Base-by-base conservation (phyloP, 192 early-diverging fungal genomes). In the Irineochytrium annulatum region DNA sequence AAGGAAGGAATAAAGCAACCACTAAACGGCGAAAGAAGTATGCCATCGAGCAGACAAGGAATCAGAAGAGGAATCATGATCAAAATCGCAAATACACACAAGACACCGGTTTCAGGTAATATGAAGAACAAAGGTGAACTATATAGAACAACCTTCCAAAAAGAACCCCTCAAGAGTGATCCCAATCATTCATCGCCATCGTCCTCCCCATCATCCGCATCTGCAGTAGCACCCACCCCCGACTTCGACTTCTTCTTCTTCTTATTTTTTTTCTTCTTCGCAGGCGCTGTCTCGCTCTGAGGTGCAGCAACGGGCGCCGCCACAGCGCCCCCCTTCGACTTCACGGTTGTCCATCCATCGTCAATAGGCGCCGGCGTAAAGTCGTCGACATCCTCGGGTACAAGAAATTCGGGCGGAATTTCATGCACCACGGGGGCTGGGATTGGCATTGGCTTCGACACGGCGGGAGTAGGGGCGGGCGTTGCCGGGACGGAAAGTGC, bases 231-330 rank as follows among this genome's bases (percentile, higher is more conserved):
- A 30, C 45, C 39, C 14, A 26, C 57, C 27, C 33, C 57, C 39
- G 53, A 59, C 58, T 62, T 58, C 60, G 66, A 67, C 62, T 77
- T 77, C 55, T 70, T 73, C 64, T 77, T 77, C 37, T 77, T 77
- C 64, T 77, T 77, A 43, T 66, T 65, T 39, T 63, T 60, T 39
- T 55, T 70, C 43, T 49, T 70, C 37, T 65, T 62, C 3, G 57
- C 52, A n/a, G 62, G 59, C 22, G 56, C 39, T 17, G 17, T 26
- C 16, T 34, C 55, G 26, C 46, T 57, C 1, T 26, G 57, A 0
- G 43, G 20, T 6, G 17, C 59, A 22, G 34, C 52, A n/a, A 17
- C 30, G 13, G 63, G 32, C 3, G 37, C 68, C 26, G 60, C 53
- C 16, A 52, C 27, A 4, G 27, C 43, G 13, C 16, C 44, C 52